These are phyloP conservation scores for Thelephora aurantiotincta DNA, from an alignment of 768 basidiomycete genomes.

Conservation along the genomic window DNA sequence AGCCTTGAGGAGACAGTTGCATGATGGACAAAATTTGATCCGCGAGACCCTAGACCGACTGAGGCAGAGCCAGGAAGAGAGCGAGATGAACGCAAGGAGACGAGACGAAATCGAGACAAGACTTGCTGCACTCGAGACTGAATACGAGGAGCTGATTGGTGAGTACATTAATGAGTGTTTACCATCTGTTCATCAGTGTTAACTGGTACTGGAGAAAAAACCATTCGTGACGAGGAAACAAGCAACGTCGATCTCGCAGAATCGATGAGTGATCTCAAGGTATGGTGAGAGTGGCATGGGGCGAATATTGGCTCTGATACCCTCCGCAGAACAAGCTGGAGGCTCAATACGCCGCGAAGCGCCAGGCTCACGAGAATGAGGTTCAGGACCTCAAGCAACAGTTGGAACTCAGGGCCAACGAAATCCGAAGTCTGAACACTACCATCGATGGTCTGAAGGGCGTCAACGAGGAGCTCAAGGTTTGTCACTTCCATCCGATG, in stretches of 20 bases:
- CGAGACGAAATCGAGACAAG: slow-evolving; percentile 82
- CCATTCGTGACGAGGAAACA: slow-evolving; percentile 78
- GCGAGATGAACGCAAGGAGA: slow-evolving; percentile 67
- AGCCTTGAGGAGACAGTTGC: slow-evolving; percentile 73
- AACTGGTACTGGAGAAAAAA: slow-evolving; percentile 50
- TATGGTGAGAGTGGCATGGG: slow-evolving; percentile 13
- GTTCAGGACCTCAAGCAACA: slow-evolving; percentile 81
- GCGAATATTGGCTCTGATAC: slow-evolving; percentile 10
- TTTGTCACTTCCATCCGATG: slow-evolving; percentile 18
- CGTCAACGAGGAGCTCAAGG: slow-evolving; percentile 97
- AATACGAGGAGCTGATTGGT: slow-evolving; percentile 97
- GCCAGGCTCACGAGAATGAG: slow-evolving; percentile 80
- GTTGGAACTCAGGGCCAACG: slow-evolving; percentile 69
- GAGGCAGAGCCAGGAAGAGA: slow-evolving; percentile 84
- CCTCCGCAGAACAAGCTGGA: slow-evolving; percentile 76
- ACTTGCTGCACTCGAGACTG: slow-evolving; percentile 68
- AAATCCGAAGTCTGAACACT: slow-evolving; percentile 71
- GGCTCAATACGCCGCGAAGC: slow-evolving; percentile 83
- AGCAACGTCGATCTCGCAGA: slow-evolving; percentile 73
- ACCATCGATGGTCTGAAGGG: slow-evolving; percentile 89
- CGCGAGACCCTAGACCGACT: slow-evolving; percentile 85
- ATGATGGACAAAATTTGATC: slow-evolving; percentile 75
- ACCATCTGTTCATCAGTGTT: background rate
- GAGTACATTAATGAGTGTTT: slow-evolving; percentile 14
- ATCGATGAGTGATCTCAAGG: slow-evolving; percentile 88